Evolutionary conservation across 2,329 filamentous ascomycete genomes (phyloP).

Genomic region (Diplodia sapinea): DNA sequence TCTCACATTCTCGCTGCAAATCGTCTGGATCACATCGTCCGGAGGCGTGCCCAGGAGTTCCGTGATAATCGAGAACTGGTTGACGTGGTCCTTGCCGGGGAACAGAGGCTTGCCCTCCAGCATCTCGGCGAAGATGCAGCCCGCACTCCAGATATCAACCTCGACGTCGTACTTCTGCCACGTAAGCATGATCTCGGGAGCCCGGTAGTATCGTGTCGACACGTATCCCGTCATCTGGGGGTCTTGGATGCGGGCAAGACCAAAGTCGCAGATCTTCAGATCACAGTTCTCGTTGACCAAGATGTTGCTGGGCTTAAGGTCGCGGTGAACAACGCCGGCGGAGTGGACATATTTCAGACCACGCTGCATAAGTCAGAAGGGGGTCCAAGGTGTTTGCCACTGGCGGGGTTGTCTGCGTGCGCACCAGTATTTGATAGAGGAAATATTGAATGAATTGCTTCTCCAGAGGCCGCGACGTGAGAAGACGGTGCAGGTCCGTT

Average conservation of each 20-base stretch:
- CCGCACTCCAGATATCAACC: slow-evolving; percentile 98
- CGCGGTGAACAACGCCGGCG: slow-evolving; percentile 94
- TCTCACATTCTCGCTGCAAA: slow-evolving; percentile 94
- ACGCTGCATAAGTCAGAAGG: slow-evolving; percentile 63
- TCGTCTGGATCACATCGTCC: slow-evolving; percentile 97
- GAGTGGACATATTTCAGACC: slow-evolving; percentile 99
- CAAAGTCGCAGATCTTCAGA: slow-evolving; percentile 99
- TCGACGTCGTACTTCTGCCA: slow-evolving; percentile 99
- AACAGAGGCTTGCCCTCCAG: slow-evolving; percentile 97
- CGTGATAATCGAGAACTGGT: slow-evolving; percentile 99
- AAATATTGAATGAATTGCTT: slow-evolving; percentile 99
- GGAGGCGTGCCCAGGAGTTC: slow-evolving; percentile 95
- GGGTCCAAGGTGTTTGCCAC: slow-evolving; percentile 18
- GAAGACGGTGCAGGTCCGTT: slow-evolving; percentile 91
- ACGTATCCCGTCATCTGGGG: slow-evolving; percentile 99
- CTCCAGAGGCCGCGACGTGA: slow-evolving; percentile 94
- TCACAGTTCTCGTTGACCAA: slow-evolving; percentile 99
- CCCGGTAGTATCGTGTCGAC: slow-evolving; percentile 97
- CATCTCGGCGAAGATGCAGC: slow-evolving; percentile 99
- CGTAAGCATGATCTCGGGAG: slow-evolving; percentile 99
- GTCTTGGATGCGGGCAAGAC: slow-evolving; percentile 94
- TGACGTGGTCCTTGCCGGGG: slow-evolving; percentile 98
- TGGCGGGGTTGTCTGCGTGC: slow-evolving; percentile 42
- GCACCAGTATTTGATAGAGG: slow-evolving; percentile 96
- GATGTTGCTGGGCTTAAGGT: slow-evolving; percentile 98